Conservation (phyloP, 805 yeast genomes). For the Cyberlindnera euphorbiae region DNA sequence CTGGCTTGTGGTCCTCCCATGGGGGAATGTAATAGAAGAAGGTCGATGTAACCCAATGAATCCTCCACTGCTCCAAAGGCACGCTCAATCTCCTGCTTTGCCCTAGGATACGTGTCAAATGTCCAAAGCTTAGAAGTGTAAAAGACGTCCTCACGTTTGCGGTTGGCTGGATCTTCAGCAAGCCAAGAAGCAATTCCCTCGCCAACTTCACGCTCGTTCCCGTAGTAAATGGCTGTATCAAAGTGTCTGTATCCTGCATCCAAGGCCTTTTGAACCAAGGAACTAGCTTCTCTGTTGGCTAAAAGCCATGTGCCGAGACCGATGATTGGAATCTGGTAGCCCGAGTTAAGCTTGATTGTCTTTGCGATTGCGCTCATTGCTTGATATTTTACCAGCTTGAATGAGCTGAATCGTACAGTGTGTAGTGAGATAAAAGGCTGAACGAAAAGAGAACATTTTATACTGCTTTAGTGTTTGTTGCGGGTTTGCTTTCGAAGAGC, state of each 20-base stretch:
- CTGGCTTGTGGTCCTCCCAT: slow-evolving; percentile 46
- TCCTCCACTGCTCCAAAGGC: slow-evolving; percentile 48
- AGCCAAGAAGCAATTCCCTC: slow-evolving; percentile 54
- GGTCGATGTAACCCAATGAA: slow-evolving; percentile 61
- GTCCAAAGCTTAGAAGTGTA: slow-evolving; percentile 78
- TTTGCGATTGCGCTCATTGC: slow-evolving; percentile 12
- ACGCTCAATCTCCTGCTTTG: slow-evolving; percentile 52
- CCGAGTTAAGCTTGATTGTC: slow-evolving; percentile 40
- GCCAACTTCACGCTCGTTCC: slow-evolving; percentile 58
- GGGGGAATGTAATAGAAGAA: slow-evolving; percentile 68
- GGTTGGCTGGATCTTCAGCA: slow-evolving; percentile 38
- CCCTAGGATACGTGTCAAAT: slow-evolving; percentile 37
- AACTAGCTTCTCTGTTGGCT: slow-evolving; percentile 33
- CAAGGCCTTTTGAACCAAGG: slow-evolving; percentile 52
- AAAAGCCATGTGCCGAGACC: slow-evolving; percentile 53
- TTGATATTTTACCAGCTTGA: no score
- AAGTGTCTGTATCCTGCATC: slow-evolving; percentile 66
- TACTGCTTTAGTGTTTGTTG: no score
- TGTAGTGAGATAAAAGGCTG: no score
- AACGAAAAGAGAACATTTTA: no score
- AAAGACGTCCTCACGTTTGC: slow-evolving; percentile 47
- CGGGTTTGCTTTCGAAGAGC: no score
- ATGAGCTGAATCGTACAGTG: no score
- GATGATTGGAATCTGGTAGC: slow-evolving; percentile 48
- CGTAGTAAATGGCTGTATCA: slow-evolving; percentile 67